phyloP scores from a whole-genome alignment of 2,329 filamentous ascomycete species.

The Hymenotorrendiella dingleyae region DNA sequence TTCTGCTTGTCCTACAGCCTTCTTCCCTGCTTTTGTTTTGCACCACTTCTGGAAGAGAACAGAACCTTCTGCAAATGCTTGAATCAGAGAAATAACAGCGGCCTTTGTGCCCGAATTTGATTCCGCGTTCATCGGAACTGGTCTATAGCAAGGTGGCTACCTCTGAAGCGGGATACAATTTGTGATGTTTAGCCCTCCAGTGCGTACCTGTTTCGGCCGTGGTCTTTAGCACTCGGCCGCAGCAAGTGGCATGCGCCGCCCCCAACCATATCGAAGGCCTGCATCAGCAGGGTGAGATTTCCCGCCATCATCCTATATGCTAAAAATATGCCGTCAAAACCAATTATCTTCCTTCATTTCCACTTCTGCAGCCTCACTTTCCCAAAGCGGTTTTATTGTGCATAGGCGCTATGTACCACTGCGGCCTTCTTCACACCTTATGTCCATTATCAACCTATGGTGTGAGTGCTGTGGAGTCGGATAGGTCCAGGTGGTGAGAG shows the following conservation, averaged over 20 bases:
- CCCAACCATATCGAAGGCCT: background rate
- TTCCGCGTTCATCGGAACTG: conserved; percentile 11
- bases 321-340: background rate
- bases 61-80: conserved; percentile 10
- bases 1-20: conserved; percentile 15
- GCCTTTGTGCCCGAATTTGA: conserved; percentile 4
- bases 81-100: conserved; percentile 10
- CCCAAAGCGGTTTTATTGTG: background rate
- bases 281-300: background rate
- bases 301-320: background rate
- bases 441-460: background rate
- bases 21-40: conserved; percentile 10
- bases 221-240: background rate
- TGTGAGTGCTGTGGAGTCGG: too few relatives aligned
- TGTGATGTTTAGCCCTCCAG: background rate
- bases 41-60: conserved; percentile 12
- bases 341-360: background rate
- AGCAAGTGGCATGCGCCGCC: background rate
- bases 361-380: background rate
- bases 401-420: background rate
- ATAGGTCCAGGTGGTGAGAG: too few relatives aligned
- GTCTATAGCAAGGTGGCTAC: background rate
- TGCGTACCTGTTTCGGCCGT: background rate
- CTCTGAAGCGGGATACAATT: background rate
- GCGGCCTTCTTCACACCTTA: background rate